Base-by-base conservation (phyloP, 2,329 filamentous ascomycete genomes). In the Neofusicoccum kwambonambiense region DNA sequence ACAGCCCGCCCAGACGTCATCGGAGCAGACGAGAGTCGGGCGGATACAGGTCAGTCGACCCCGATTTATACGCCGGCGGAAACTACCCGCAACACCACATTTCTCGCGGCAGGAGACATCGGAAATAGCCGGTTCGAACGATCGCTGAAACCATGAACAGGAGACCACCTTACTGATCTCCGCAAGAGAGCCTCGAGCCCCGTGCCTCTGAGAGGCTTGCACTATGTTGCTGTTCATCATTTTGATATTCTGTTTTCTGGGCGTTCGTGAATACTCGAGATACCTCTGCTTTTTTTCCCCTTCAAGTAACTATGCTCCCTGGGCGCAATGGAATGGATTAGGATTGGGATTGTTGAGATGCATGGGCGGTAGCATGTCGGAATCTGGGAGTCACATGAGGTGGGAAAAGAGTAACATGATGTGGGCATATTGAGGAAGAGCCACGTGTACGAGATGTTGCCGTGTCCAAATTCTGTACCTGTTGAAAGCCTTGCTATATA, bases 41-140 rank as follows among this genome's bases (percentile, higher is more conserved):
- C 13, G 56, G 56, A 60, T 85, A 83, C 71, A 80, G 83, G 76
- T 83, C 71, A 78, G 82, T 83, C 54, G 76, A 82, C 72, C 76
- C 79, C 60, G 63, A 70, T 67, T 71, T 73, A 51, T 79, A 76
- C 72, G 78, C 73, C 19, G 76, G 74, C 66, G 76, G 75, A 27
- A 65, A 69, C 34, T 72, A 69, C 45, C 56, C 66, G 50, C 69
- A 68, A 65, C 58, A 52, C 54, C 51, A 64, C 34, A 62, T 61
- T 8, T 51, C 64, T 31, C 68, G 71, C 42, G 70, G 42, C 66
- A 72, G 65, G 31, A 49, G 17, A 49, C 31, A 9, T 27, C 44
- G 42, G 41, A 61, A 17, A 34, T 57, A 34, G 37, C 6, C 8
- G 22, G 17, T 31, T n/a, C 45, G 22, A 52, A 42, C 27, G 22